These are phyloP conservation scores for Penicillium diatomitis DNA, from an alignment of 495 filamentous ascomycete genomes.

Conservation along the genomic window DNA sequence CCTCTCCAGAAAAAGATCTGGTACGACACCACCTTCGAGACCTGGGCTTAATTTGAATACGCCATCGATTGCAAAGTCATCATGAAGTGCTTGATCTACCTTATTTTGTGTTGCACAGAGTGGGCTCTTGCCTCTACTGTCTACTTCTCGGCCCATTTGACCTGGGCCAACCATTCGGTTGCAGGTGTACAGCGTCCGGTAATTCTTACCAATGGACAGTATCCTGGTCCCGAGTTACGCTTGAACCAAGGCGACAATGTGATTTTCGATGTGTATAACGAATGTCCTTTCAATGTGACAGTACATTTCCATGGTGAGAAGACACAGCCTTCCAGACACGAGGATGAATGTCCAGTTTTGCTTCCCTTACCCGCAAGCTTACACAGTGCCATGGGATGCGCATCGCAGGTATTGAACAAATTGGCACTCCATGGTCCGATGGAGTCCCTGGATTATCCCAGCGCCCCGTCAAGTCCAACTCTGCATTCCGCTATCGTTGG, in stretches of 20 bases:
- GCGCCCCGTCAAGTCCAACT: slow-evolving; percentile 32
- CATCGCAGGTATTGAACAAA: slow-evolving; percentile 26
- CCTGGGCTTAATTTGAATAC: background rate
- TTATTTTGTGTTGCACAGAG: slow-evolving; percentile 8
- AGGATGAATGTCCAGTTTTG: too few relatives aligned
- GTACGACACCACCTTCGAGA: background rate
- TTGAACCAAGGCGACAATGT: slow-evolving; percentile 55
- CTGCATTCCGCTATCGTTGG: slow-evolving; percentile 43
- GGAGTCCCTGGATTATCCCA: slow-evolving; percentile 46
- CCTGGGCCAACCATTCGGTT: slow-evolving; percentile 20
- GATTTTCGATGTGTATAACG: slow-evolving; percentile 49
- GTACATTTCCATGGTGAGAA: slow-evolving; percentile 44
- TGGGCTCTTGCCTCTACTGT: slow-evolving; percentile 14
- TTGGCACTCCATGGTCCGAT: slow-evolving; percentile 40
- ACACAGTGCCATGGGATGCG: too few relatives aligned
- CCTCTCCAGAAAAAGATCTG: background rate
- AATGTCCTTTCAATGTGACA: slow-evolving; percentile 42
- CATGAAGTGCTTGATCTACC: background rate
- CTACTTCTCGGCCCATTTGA: slow-evolving; percentile 24
- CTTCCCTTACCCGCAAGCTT: too few relatives aligned
- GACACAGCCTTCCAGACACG: too few relatives aligned
- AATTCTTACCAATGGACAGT: slow-evolving; percentile 52
- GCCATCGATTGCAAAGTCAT: background rate
- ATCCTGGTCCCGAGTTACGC: slow-evolving; percentile 48
- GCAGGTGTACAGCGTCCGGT: slow-evolving; percentile 33